These are phyloP conservation scores for Aspergillus tanneri DNA, from an alignment of 2,329 filamentous ascomycete species.

Conservation along the genomic window DNA sequence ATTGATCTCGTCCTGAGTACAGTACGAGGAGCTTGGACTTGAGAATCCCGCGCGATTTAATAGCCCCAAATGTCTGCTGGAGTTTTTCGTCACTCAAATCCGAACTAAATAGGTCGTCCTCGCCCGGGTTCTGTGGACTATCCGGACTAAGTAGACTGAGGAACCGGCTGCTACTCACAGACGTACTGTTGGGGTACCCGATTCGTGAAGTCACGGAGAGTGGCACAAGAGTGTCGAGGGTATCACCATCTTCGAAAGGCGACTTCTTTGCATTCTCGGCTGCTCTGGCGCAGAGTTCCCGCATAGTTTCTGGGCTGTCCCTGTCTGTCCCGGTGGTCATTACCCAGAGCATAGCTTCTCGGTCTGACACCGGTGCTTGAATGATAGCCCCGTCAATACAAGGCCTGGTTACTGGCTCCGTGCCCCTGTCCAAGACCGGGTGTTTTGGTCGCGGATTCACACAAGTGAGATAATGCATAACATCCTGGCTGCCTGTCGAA, in stretches of 20 bases:
- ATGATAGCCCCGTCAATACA: constrained; percentile 7
- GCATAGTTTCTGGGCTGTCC: constrained; percentile 5
- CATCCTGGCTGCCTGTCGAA: constrained; percentile 55
- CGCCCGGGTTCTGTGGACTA: constrained; percentile 58
- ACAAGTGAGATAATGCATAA: constrained; percentile 4
- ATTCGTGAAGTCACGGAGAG: constrained; percentile 5
- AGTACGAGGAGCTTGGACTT: constrained; percentile 42
- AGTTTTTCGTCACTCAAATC: constrained; percentile 64
- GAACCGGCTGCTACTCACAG: constrained; percentile 57
- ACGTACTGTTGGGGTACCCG: constrained; percentile 31
- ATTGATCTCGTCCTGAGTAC: constrained; percentile 47
- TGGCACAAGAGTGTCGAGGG: constrained; percentile 1
- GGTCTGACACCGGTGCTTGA: constrained; percentile 7
- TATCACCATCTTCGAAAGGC: constrained; percentile 2
- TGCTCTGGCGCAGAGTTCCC: not conserved
- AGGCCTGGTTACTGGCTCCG: not conserved
- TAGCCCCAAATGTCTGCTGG: constrained; percentile 60
- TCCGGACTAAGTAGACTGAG: constrained; percentile 53
- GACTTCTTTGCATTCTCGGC: not conserved
- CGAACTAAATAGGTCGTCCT: constrained; percentile 82
- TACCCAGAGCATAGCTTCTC: constrained; percentile 3
- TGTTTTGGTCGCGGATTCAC: constrained; percentile 2
- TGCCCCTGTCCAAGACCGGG: not conserved
- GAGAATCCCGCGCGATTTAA: constrained; percentile 36
- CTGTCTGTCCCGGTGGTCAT: constrained; percentile 3